phyloP scores from a whole-genome alignment of 176 grass and related monocot species.

The sorghum (Sorghum bicolor) region DNA sequence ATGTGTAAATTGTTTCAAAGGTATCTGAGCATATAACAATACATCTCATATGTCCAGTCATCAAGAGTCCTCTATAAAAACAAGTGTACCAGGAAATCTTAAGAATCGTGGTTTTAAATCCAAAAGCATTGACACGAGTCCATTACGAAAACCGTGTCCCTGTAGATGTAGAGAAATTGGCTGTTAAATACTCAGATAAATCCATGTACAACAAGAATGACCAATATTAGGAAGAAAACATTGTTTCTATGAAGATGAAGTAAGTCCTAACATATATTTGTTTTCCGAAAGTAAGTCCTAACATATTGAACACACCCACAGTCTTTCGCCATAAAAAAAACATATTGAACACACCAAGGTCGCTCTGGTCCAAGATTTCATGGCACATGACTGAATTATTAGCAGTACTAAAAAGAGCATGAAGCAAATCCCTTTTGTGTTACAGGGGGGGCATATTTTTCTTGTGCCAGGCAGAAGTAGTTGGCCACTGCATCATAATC shows the following conservation, averaged over 20 bases:
- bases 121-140: conserved; percentile 79
- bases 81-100: conserved; percentile 82
- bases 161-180: conserved; percentile 7
- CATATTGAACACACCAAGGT: too few relatives aligned
- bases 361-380: too few relatives aligned
- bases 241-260: not conserved
- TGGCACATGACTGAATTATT: not conserved
- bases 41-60: not conserved
- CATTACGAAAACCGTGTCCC: conserved; percentile 85
- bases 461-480: conserved; percentile 32
- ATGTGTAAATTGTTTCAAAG: not conserved
- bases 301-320: not conserved
- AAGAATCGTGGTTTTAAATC: conserved; percentile 82
- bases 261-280: not conserved
- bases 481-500: not conserved
- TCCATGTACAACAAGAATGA: not conserved
- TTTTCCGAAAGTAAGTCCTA: not conserved
- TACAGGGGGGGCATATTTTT: not conserved
- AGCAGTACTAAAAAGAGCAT: not conserved
- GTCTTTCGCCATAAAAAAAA: too few relatives aligned
- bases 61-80: not conserved
- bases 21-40: not conserved
- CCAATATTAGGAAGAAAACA: not conserved
- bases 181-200: not conserved
- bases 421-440: not conserved